Evolutionary conservation across 495 filamentous ascomycete species (phyloP).

Genomic region (Articulospora tetracladia): DNA sequence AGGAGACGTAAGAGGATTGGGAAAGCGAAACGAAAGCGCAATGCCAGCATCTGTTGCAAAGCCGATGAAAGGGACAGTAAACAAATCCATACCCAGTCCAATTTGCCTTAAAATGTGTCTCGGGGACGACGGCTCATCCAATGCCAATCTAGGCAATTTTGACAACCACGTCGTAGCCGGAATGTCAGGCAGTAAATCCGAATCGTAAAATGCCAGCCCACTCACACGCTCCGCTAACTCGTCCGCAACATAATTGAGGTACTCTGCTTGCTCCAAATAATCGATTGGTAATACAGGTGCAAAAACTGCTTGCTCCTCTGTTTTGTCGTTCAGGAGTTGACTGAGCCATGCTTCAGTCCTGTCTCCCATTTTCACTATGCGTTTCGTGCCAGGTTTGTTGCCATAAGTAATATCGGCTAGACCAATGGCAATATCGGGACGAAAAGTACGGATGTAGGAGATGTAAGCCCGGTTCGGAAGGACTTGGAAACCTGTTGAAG

Average conservation of each 20-base stretch:
- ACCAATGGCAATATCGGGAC: constrained; percentile 77
- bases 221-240: constrained; percentile 51
- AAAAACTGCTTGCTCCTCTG: constrained; percentile 53
- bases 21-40: constrained; percentile 77
- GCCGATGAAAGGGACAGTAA: constrained; percentile 71
- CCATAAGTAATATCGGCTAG: constrained; percentile 71
- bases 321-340: constrained; percentile 44
- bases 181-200: constrained; percentile 63
- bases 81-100: constrained; percentile 71
- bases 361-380: constrained; percentile 79
- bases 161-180: constrained; percentile 45
- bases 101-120: constrained; percentile 73
- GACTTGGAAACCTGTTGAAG: constrained; percentile 74
- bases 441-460: constrained; percentile 53
- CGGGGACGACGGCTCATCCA: constrained; percentile 63
- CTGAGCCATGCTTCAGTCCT: constrained; percentile 72
- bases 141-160: constrained; percentile 65
- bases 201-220: constrained; percentile 80
- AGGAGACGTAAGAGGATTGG: constrained; percentile 22
- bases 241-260: constrained; percentile 62
- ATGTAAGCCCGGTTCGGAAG: constrained; percentile 66
- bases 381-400: constrained; percentile 55
- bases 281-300: constrained; percentile 77
- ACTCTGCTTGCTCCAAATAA: constrained; percentile 69
- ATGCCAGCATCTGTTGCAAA: constrained; percentile 79